Percentiles rank a stretch among this genome's conserved stretches.
Evolutionary conservation across 1,284 basidiomycete genomes (phyloP).

Genomic region (Exobasidium cylindrosporum): DNA sequence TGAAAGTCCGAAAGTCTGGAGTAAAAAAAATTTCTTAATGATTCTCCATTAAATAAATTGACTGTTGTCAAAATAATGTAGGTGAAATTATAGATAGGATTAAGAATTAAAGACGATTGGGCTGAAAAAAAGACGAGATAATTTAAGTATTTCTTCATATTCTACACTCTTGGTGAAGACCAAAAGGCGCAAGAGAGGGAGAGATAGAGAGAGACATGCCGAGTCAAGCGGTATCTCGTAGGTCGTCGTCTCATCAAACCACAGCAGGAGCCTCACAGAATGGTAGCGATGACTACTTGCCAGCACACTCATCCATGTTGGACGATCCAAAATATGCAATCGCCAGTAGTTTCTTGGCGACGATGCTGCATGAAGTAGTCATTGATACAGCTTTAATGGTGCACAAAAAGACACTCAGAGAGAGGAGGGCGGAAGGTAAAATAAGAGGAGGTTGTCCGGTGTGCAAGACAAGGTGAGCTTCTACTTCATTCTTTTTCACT

Average conservation of each 20-base stretch:
- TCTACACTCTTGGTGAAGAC: too few relatives aligned
- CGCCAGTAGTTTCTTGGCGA: conserved; percentile 30
- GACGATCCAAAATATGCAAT: conserved; percentile 10
- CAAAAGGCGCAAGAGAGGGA: too few relatives aligned
- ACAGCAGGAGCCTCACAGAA: background rate
- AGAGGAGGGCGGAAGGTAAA: background rate
- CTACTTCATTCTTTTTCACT: too few relatives aligned
- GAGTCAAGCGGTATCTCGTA: background rate
- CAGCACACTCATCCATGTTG: background rate
- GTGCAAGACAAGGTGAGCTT: conserved; percentile 24
- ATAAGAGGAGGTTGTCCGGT: conserved; percentile 8
- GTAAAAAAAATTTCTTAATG: too few relatives aligned
- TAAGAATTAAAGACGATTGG: too few relatives aligned
- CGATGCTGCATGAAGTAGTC: conserved; percentile 40
- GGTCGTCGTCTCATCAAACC: background rate
- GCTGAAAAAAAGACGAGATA: too few relatives aligned
- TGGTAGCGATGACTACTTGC: background rate
- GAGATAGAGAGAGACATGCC: too few relatives aligned
- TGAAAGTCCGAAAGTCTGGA: too few relatives aligned
- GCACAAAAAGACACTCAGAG: conserved; percentile 30
- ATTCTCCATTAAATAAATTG: too few relatives aligned
- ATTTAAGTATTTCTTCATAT: too few relatives aligned
- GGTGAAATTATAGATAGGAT: too few relatives aligned
- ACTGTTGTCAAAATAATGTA: too few relatives aligned
- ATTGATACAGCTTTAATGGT: conserved; percentile 40